A percentile compares a stretch with the other conserved stretches of the same genome.
These are phyloP conservation scores for Pseudohyphozyma bogoriensis DNA, from an alignment of 768 basidiomycete species.

Conservation along the genomic window DNA sequence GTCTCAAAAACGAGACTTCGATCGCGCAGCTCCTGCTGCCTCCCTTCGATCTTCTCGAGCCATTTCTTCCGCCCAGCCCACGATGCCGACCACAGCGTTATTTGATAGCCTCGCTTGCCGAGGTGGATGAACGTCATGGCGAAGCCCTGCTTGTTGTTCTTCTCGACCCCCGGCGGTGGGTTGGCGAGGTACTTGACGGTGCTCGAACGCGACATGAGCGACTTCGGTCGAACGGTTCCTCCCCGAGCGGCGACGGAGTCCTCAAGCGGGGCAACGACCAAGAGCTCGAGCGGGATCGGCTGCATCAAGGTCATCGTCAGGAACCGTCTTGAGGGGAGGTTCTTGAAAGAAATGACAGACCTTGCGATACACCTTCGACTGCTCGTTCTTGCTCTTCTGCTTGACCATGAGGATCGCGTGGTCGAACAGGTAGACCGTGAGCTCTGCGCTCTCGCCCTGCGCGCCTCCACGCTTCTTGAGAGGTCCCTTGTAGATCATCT, in stretches of 20 bases:
- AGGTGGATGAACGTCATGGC: conserved; percentile 89
- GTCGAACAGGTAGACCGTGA: conserved; percentile 90
- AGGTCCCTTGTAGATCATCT: conserved; percentile 81
- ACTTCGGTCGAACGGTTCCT: conserved; percentile 32
- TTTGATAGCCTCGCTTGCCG: conserved; percentile 80
- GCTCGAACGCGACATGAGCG: conserved; percentile 31
- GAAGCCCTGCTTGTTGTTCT: conserved; percentile 65
- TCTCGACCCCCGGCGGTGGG: conserved; percentile 34
- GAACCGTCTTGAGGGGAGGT: too few relatives aligned
- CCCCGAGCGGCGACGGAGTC: conserved; percentile 40
- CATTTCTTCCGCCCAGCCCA: conserved; percentile 80
- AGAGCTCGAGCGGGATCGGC: conserved; percentile 93
- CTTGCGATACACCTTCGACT: conserved; percentile 82
- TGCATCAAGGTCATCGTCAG: conserved; percentile 36
- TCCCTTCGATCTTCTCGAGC: conserved; percentile 81
- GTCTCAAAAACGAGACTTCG: conserved; percentile 80
- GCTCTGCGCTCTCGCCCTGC: conserved; percentile 70
- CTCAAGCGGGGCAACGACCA: conserved; percentile 64
- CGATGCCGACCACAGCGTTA: conserved; percentile 84
- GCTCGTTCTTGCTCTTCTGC: conserved; percentile 83
- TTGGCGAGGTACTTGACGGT: conserved; percentile 20
- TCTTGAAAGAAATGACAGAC: conserved; percentile 50
- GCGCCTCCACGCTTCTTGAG: conserved; percentile 71
- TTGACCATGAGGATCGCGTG: conserved; percentile 90
- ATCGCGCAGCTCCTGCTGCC: conserved; percentile 74